A percentile compares a stretch with the other conserved stretches of the same genome.
Conservation (phyloP, 495 filamentous ascomycete species). For the Penicillium coffeae region DNA sequence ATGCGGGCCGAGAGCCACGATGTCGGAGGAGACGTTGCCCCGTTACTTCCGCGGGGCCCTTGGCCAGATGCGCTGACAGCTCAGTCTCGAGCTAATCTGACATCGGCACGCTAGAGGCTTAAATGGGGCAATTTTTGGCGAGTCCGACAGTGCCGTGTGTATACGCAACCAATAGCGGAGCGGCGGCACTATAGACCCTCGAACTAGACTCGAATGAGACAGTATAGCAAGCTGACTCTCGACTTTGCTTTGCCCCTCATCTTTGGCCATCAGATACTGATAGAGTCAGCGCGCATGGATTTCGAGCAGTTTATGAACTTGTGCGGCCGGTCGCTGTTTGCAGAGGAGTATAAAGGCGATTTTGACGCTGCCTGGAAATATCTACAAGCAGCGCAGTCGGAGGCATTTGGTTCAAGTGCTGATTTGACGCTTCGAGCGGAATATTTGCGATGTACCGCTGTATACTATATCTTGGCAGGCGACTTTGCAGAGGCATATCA, state of each 20-base stretch:
- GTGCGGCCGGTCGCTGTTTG: constrained; percentile 20
- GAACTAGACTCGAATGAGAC: not conserved
- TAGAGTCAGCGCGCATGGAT: constrained; percentile 1
- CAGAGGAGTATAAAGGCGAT: constrained; percentile 23
- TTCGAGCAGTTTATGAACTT: constrained; percentile 15
- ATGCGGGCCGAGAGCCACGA: not conserved
- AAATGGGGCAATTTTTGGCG: constrained; percentile 18
- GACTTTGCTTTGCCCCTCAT: not conserved
- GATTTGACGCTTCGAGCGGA: constrained; percentile 12
- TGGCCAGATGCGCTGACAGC: constrained; percentile 4
- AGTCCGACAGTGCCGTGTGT: not conserved
- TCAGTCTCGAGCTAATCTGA: not conserved
- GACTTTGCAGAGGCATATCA: constrained; percentile 18
- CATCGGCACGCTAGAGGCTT: not conserved
- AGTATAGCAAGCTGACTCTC: not conserved
- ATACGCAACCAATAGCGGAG: not conserved
- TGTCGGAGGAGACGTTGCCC: constrained; percentile 2
- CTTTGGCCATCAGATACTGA: not conserved
- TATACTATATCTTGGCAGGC: constrained; percentile 15
- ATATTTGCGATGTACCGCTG: constrained; percentile 17
- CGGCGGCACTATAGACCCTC: not conserved
- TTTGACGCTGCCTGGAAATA: constrained; percentile 15
- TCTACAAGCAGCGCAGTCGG: constrained; percentile 1
- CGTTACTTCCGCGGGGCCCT: constrained; percentile 3
- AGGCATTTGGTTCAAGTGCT: not conserved